Base-by-base conservation (phyloP, 2,329 filamentous ascomycete species). In the Cercospora brassicicola region DNA sequence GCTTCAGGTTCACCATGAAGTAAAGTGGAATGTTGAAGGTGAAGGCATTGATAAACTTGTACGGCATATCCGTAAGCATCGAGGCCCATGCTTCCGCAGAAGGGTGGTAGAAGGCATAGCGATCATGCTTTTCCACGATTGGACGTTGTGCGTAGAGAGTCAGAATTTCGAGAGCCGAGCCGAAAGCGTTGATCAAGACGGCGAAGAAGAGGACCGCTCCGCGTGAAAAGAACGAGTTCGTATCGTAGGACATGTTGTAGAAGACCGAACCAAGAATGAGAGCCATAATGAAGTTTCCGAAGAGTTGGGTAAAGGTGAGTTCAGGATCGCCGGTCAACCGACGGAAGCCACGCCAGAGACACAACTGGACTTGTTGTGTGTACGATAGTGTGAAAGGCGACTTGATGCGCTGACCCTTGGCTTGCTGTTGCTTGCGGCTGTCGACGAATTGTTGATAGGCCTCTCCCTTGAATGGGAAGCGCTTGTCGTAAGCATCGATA, bases 41-140 rank as follows among this genome's bases (percentile, higher is more conserved):
- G 71, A 96, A 85, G 0, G 87, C 81, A 73, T 94, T 94, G n/a
- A 80, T 42, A 8, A 96, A 80, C 79, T 95, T 96, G 80, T 92
- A 92, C 0, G 94, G 94, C 80, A 96, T 81, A 74, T 97, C 94
- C 70, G 88, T 90, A 31, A 97, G 80, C 90, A 96, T 95, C 9
- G 91, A 95, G 0, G 91, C 88, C 67, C 92, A 85, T n/a, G 93
- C 92, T 84, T 97, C 93, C 15, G 93, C 91, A 9, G 91, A 93
- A 0, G 94, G 93, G 75, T 96, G 94, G 75, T 97, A 96, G 18
- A 97, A 85, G 18, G 93, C 93, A 77, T 96, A 97, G 67, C 91
- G 88, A 65, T 86, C 82, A 74, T 97, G 94, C 78, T 97, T 97
- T 77, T 97, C 93, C 68, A 97, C 92, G 74, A 97, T 96, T 1